Conservation (phyloP, 768 basidiomycete species). For the Neoboletus brunneissimus region DNA sequence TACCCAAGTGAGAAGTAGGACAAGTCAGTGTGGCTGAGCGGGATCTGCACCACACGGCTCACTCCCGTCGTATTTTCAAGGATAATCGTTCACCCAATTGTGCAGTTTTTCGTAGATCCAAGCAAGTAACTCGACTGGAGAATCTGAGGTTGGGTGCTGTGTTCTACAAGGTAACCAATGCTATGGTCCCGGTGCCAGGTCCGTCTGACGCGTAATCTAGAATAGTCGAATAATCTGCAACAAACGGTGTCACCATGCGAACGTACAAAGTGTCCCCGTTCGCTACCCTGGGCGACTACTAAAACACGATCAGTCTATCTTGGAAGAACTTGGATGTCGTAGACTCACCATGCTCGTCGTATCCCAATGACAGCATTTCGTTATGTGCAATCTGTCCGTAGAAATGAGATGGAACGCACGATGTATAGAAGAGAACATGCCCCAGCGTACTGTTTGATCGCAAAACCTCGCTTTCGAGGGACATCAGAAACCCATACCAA, state of each 20-base stretch:
- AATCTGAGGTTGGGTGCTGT: slow-evolving; percentile 48
- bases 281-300: slow-evolving; percentile 48
- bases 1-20: slow-evolving; percentile 56
- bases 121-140: slow-evolving; percentile 51
- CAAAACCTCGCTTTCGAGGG: slow-evolving; percentile 51
- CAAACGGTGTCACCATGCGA: not conserved
- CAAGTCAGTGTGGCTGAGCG: not conserved
- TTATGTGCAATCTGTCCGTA: slow-evolving; percentile 42
- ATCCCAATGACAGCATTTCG: slow-evolving; percentile 48
- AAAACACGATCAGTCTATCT: not conserved
- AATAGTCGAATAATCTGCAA: not conserved
- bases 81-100: slow-evolving; percentile 49
- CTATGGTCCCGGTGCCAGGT: slow-evolving; percentile 22
- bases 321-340: not conserved
- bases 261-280: slow-evolving; percentile 43
- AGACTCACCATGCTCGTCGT: slow-evolving; percentile 46
- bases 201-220: slow-evolving; percentile 38
- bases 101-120: slow-evolving; percentile 56
- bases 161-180: slow-evolving; percentile 31
- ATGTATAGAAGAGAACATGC: slow-evolving; percentile 24
- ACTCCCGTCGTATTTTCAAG: slow-evolving; percentile 58
- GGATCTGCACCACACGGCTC: slow-evolving; percentile 5
- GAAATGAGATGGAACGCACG: not conserved
- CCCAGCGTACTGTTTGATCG: slow-evolving; percentile 51
- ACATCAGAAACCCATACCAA: slow-evolving; percentile 62